Evolutionary conservation across 2,329 filamentous ascomycete species (phyloP), one percentile per base, ranked within the genome.

Genomic region (Fusarium sp.): DNA sequence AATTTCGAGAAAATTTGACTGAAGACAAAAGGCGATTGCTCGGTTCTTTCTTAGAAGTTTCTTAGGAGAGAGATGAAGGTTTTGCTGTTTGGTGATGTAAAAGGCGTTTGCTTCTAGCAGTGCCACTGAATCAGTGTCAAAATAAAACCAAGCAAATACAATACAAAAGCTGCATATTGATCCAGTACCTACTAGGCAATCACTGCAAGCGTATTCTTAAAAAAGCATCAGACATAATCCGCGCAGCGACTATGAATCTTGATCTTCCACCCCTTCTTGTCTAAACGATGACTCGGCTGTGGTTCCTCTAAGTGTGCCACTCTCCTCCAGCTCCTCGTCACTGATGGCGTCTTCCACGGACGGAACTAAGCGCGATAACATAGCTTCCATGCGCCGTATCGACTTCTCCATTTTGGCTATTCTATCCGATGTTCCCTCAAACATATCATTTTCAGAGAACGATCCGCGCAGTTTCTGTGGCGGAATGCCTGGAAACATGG

Each of bases 401-500:
- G 82, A 78, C 60, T 82, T 81, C 73, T 89, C 87, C 70, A 90
- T 81, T 10, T 80, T 78, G 37, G 81, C 81, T 34, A 89, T 73
- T 49, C 85, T 80, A 25, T 76, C 74, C 1, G 79, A 75, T 48
- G 88, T 75, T n/a, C 81, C 80, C 14, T 80, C 81, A 20, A 80
- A 76, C 57, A 85, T 85, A 40, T 82, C 80, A 14, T 81, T 78
- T 28, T 86, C 85, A 30, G 80, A 78, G 60, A 88, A 80, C 9
- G 86, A 83, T 2, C 80, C 79, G 27, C 83, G 82, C 65, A 89
- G 76, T 75, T 88, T 86, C 51, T 74, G 75, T 7, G 74, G 75
- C 3, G 78, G 67, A 18, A 88, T 78, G 1, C 84, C 83, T 0
- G 85, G 86, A 61, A 87, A 88, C 65, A 88, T 87, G 41, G 87